Conservation (phyloP, 345 rosid species). For the Citropsis articulata region DNA sequence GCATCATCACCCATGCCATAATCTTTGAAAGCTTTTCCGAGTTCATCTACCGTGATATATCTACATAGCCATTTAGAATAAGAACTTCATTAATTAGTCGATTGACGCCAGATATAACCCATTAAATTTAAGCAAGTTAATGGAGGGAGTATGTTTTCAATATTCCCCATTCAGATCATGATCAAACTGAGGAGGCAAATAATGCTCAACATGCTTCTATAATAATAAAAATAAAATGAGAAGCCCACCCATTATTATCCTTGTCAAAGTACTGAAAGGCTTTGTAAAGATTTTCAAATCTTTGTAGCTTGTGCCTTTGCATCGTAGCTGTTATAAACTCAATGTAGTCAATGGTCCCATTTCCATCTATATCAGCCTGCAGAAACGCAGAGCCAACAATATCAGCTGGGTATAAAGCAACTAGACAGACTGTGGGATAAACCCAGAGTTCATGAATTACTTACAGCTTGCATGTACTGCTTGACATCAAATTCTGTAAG, state of each 20-base stretch:
- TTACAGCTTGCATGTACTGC: slow-evolving; percentile 91
- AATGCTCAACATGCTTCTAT: neutral
- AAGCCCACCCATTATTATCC: slow-evolving; percentile 72
- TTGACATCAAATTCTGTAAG: slow-evolving; percentile 72
- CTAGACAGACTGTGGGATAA: neutral
- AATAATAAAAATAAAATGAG: neutral
- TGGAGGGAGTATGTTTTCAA: neutral
- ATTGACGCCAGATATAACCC: neutral
- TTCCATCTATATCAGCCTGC: slow-evolving; percentile 91
- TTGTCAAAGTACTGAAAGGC: slow-evolving; percentile 87
- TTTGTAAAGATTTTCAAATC: slow-evolving; percentile 64
- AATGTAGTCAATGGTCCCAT: slow-evolving; percentile 77
- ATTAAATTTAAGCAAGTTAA: neutral
- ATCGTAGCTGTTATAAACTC: slow-evolving; percentile 84
- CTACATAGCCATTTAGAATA: slow-evolving; percentile 25
- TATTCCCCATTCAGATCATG: neutral
- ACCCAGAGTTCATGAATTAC: slow-evolving; percentile 6
- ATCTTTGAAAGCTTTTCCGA: slow-evolving; percentile 72
- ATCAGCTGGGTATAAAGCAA: neutral
- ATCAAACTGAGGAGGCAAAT: neutral
- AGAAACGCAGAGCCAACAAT: neutral
- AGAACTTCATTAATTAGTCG: neutral
- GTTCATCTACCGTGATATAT: slow-evolving; percentile 77
- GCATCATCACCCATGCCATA: slow-evolving; percentile 72
- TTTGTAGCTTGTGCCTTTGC: slow-evolving; percentile 77